Evolutionary conservation across 192 early-diverging fungal species (phyloP), one percentile per base, ranked within the genome.

Genomic region (Funneliformis mosseae): DNA sequence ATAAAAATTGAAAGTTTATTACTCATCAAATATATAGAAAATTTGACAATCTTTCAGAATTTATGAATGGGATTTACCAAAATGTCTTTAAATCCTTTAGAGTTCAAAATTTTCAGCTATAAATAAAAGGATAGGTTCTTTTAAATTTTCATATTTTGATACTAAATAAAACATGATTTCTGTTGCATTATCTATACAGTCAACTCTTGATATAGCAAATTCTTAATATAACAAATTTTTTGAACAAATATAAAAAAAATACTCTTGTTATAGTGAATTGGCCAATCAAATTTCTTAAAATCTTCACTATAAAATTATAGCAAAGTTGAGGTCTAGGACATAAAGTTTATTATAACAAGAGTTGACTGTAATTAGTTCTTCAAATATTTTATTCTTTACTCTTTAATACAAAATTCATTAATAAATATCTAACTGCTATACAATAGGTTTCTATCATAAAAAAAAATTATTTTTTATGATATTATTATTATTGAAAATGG

Each of bases 361-460:
- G n/a, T n/a, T n/a, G n/a, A n/a, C n/a, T n/a, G n/a, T n/a, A n/a
- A n/a, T n/a, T n/a, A n/a, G n/a, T n/a, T 69, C 66, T 68, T 78
- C 68, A 46, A 55, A 78, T 23, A 78, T 55, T 77, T 64, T 48
- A 8, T 38, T 33, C 69, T 68, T 78, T 4, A 48, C 66, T 46
- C 23, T 23, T 78, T 78, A 66, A 18, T 66, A 11, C 28, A n/a
- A 78, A 55, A 68, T 78, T 66, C 0, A 11, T 21, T 33, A 78
- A 23, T 18, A 68, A 62, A 68, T 78, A 78, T 67, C 68, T 78
- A 60, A 69, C 77, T 5, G 77, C 77, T 16, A 78, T 50, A 6
- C 21, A 42, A 46, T 68, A 69, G 14, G 69, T 64, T 46, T 78
- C 77, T 61, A 55, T 50, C 14, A 28, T 66, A 33, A 9, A 66